Evolutionary conservation across 2,329 filamentous ascomycete genomes (phyloP).

Genomic region (Endothia cerciana): DNA sequence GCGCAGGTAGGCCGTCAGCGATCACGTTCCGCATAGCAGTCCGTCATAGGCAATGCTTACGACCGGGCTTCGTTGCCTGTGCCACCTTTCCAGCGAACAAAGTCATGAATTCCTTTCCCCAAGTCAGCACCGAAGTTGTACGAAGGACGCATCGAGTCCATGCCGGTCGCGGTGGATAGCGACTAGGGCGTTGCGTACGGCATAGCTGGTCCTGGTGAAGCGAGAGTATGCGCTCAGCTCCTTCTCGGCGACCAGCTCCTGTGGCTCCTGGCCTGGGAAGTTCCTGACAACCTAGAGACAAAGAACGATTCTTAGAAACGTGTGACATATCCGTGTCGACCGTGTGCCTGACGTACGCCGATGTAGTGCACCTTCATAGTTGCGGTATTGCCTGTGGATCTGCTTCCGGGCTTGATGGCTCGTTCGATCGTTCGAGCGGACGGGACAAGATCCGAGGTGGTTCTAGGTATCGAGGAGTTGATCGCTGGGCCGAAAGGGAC

Average conservation of each 20-base stretch:
- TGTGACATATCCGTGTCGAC: slow-evolving; percentile 18
- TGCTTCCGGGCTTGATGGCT: background rate
- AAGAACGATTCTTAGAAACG: slow-evolving; percentile 23
- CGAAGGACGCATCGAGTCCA: background rate
- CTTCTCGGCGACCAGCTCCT: slow-evolving; percentile 77
- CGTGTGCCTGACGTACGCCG: slow-evolving; percentile 61
- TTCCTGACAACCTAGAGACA: slow-evolving; percentile 78
- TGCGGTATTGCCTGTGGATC: slow-evolving; percentile 34
- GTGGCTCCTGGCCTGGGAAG: slow-evolving; percentile 68
- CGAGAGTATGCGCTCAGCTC: slow-evolving; percentile 79
- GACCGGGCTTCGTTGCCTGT: slow-evolving; percentile 64
- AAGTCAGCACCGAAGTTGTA: slow-evolving; percentile 13
- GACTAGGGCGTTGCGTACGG: slow-evolving; percentile 17
- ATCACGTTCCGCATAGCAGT: background rate
- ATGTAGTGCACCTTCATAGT: slow-evolving; percentile 86
- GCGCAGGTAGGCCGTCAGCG: slow-evolving; percentile 5
- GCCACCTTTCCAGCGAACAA: slow-evolving; percentile 87
- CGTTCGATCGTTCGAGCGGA: slow-evolving; percentile 3
- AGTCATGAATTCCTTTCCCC: slow-evolving; percentile 70
- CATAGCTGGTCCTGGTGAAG: slow-evolving; percentile 74
- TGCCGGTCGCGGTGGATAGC: background rate
- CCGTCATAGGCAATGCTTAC: slow-evolving; percentile 11
- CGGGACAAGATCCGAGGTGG: background rate
- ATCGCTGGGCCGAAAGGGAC: background rate
- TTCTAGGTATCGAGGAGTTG: background rate